Conservation (phyloP, 75 land plant species). For the Larix kaempferi region DNA sequence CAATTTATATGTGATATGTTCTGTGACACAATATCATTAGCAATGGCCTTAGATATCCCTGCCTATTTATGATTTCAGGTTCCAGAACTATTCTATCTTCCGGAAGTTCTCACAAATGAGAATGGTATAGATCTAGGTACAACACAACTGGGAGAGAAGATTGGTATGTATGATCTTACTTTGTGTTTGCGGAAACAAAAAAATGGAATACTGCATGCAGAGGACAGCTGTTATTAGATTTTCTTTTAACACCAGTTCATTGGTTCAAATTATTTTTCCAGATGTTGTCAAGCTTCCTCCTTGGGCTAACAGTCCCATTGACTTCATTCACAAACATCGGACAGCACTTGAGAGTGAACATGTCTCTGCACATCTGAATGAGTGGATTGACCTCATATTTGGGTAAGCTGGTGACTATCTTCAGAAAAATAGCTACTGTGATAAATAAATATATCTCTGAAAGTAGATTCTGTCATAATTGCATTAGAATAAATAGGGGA, state of each 20-base stretch:
- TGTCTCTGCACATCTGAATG: constrained; percentile 92
- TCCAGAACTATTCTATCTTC: constrained; percentile 95
- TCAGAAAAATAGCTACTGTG: neutral
- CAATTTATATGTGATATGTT: neutral
- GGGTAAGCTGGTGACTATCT: constrained; percentile 52
- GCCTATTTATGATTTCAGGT: constrained; percentile 47
- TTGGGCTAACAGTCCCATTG: constrained; percentile 86
- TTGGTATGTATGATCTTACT: constrained; percentile 49
- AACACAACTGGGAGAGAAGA: constrained; percentile 76
- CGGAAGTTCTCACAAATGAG: constrained; percentile 77
- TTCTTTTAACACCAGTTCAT: too few relatives aligned
- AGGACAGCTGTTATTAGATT: neutral
- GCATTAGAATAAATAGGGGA: neutral
- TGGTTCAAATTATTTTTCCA: constrained; percentile 12
- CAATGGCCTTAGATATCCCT: neutral
- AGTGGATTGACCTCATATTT: constrained; percentile 99
- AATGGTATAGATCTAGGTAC: constrained; percentile 79
- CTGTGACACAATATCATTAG: neutral
- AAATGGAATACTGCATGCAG: neutral
- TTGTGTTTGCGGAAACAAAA: neutral
- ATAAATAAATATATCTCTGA: neutral
- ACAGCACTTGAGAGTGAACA: constrained; percentile 97
- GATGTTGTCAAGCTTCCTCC: constrained; percentile 93
- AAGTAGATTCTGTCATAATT: neutral
- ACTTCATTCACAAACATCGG: constrained; percentile 94